These are phyloP conservation scores for Pelargonium cotyledonis DNA, from an alignment of 441 rosid genomes.

Conservation along the genomic window DNA sequence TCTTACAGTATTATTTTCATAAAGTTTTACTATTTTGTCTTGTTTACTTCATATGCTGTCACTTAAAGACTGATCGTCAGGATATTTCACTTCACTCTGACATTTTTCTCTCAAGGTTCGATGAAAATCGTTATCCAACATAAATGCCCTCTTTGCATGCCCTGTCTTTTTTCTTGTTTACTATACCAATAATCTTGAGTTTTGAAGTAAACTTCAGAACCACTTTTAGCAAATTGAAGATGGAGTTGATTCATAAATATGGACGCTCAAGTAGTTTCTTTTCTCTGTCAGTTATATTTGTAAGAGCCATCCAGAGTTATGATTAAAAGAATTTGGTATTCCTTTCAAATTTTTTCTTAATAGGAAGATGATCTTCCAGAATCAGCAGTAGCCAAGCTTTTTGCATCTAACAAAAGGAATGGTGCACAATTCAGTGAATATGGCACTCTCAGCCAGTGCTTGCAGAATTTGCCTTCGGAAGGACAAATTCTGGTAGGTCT, in stretches of 20 bases:
- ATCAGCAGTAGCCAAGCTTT: constrained; percentile 87
- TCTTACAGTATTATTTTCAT: too few species aligned
- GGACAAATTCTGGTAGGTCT: constrained; percentile 68
- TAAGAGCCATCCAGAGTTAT: constrained; percentile 10
- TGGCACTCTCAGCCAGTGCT: constrained; percentile 56
- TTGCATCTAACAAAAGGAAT: constrained; percentile 63
- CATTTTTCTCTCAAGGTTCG: neutral
- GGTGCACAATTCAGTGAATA: constrained; percentile 38
- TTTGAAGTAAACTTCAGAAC: neutral
- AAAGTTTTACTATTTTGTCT: neutral
- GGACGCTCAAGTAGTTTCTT: neutral
- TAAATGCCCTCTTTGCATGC: neutral
- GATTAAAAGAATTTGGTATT: constrained; percentile 17
- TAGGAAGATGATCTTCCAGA: constrained; percentile 85
- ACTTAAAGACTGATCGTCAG: neutral
- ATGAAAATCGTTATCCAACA: neutral
- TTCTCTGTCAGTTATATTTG: neutral
- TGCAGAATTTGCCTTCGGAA: constrained; percentile 80
- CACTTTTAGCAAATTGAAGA: neutral
- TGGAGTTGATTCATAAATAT: neutral
- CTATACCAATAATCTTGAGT: neutral
- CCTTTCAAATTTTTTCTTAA: constrained; percentile 15
- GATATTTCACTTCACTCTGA: neutral
- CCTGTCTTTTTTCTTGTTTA: neutral
- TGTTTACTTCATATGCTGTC: neutral